Evolutionary conservation across 2,329 filamentous ascomycete genomes (phyloP).

Genomic region (Phyllosticta citribraziliensis): DNA sequence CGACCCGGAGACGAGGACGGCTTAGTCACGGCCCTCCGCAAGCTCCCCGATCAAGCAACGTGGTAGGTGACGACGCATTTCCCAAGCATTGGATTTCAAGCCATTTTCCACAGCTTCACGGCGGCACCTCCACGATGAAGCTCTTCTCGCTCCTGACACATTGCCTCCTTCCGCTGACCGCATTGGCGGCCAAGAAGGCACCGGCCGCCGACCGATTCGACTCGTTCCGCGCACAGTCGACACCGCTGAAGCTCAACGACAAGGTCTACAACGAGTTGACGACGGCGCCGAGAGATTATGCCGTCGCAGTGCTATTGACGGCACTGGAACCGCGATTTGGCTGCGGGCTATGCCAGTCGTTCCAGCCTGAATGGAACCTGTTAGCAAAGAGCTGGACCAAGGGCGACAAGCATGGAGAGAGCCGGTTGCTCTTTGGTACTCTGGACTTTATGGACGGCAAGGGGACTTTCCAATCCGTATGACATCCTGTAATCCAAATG

Average conservation of each 20-base stretch:
- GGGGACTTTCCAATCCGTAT: slow-evolving; percentile 75
- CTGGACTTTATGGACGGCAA: slow-evolving; percentile 83
- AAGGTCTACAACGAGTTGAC: slow-evolving; percentile 66
- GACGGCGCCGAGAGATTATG: slow-evolving; percentile 70
- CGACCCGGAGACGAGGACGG: neutral
- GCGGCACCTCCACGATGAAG: slow-evolving; percentile 50
- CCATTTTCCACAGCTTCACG: slow-evolving; percentile 3
- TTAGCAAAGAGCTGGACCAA: slow-evolving; percentile 78
- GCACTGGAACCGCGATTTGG: slow-evolving; percentile 75
- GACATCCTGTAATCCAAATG: neutral
- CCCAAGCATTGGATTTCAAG: neutral
- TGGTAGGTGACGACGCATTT: slow-evolving; percentile 5
- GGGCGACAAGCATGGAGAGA: slow-evolving; percentile 66
- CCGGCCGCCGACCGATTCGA: slow-evolving; percentile 55
- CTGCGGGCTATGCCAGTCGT: slow-evolving; percentile 78
- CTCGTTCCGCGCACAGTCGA: slow-evolving; percentile 58
- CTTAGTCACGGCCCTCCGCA: neutral
- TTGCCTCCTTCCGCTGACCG: slow-evolving; percentile 50
- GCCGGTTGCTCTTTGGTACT: slow-evolving; percentile 67
- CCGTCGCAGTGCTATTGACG: slow-evolving; percentile 72
- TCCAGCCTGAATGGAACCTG: slow-evolving; percentile 90
- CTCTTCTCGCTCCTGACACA: slow-evolving; percentile 51
- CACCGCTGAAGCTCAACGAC: slow-evolving; percentile 72
- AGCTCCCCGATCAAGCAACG: neutral
- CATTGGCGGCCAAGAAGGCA: slow-evolving; percentile 53